Base-by-base conservation (phyloP, 1,284 basidiomycete genomes). In the Cryptococcus floricola region DNA sequence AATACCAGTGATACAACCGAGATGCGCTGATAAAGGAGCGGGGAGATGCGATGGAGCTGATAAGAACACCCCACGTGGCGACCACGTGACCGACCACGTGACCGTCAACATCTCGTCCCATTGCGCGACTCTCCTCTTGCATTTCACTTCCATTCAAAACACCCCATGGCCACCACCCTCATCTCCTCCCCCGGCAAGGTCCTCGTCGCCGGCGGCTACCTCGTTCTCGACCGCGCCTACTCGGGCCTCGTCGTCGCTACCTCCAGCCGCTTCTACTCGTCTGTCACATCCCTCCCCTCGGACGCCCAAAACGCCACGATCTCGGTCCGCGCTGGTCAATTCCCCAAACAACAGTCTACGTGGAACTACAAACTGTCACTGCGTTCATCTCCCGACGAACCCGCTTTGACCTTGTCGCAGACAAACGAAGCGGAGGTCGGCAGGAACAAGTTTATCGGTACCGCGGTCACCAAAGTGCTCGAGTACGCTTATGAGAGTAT, bases 111-210 rank as follows among this genome's bases (percentile, higher is more conserved):
- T 34, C 31, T 6, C 31, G 31, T 34, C 31, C 31, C 31, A 34
- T 34, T 19, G 2, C 31, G 31, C 31, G 45, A 25, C 7, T 23
- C 19, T 47, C 45, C 45, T 16, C 45, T 47, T 16, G 28, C 41
- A 43, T 48, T 13, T 3, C 23, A 19, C n/a, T 58, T 54, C 7
- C 6, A 34, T 34, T 28, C 52, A 7, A 31, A n/a, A 13, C 10
- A 34, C 31, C 31, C 31, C 31, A 34, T 34, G 31, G 1, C 31
- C 10, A 61, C 69, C 39, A 81, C 80, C 37, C 81, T 88, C 57
- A 84, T 96, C 53, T 97, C 93, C 27, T 85, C 94, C 1, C 91
- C 95, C 4, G 96, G 95, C 63, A 98, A 98, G 77, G 94, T 97
- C 53, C 84, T 98, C 58, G 76, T 97, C 56, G 91, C 94, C 3